phyloP scores from a whole-genome alignment of 2,329 filamentous ascomycete species.

The Daldinia sp. region DNA sequence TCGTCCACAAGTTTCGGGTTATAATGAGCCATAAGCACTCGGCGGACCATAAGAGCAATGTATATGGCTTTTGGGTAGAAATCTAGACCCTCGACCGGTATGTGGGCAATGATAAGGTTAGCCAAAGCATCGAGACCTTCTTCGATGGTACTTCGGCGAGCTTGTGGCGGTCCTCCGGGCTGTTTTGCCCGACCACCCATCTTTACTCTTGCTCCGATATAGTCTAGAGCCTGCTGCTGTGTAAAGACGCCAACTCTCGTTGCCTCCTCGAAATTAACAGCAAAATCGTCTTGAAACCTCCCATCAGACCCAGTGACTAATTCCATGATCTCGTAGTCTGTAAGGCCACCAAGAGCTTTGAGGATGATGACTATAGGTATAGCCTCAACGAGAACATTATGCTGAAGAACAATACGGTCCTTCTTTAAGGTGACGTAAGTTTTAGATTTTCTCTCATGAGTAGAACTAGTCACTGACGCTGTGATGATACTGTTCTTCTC shows the following conservation, averaged over 20 bases:
- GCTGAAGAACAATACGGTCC: conserved; percentile 86
- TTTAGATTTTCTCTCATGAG: conserved; percentile 97
- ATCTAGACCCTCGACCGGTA: conserved; percentile 89
- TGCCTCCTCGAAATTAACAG: conserved; percentile 94
- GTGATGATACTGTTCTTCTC: conserved; percentile 93
- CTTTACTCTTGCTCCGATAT: conserved; percentile 87
- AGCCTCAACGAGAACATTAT: conserved; percentile 93
- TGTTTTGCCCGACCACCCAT: conserved; percentile 78
- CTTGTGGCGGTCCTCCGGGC: conserved; percentile 63
- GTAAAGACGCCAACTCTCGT: conserved; percentile 87
- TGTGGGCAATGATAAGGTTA: conserved; percentile 93
- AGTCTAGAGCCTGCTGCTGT: conserved; percentile 95
- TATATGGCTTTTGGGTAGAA: conserved; percentile 98
- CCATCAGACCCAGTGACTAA: conserved; percentile 89
- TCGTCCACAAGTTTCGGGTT: conserved; percentile 93
- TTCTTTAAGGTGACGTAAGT: conserved; percentile 96
- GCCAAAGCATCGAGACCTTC: conserved; percentile 94
- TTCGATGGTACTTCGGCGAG: conserved; percentile 83
- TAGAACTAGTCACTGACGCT: conserved; percentile 97
- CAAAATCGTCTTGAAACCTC: conserved; percentile 92
- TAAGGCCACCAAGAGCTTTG: conserved; percentile 92
- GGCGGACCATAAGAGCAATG: conserved; percentile 95
- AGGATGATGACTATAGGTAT: conserved; percentile 95
- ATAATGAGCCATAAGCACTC: conserved; percentile 92
- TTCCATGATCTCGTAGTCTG: conserved; percentile 93